These are phyloP conservation scores for Thelephora ganbajun DNA, from an alignment of 768 basidiomycete genomes.

Conservation along the genomic window DNA sequence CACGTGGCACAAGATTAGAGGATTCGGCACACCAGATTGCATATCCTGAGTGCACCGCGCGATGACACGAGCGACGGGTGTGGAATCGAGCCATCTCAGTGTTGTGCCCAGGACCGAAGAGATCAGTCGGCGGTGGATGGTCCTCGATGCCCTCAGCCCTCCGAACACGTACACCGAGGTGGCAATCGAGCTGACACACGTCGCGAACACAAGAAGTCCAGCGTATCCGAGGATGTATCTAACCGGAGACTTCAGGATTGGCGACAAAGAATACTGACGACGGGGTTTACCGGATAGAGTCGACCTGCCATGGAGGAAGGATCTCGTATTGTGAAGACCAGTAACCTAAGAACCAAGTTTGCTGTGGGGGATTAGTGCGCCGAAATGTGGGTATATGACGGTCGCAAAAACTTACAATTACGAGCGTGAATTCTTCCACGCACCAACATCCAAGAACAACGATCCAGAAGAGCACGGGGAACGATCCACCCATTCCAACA, in stretches of 20 bases:
- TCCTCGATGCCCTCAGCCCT: conserved; percentile 16
- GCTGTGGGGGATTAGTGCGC: neutral
- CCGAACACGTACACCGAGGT: conserved; percentile 16
- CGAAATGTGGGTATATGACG: neutral
- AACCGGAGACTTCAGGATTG: neutral
- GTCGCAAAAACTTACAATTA: neutral
- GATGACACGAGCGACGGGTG: conserved; percentile 20
- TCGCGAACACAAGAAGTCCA: conserved; percentile 6
- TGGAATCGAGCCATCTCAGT: conserved; percentile 22
- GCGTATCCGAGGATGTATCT: conserved; percentile 19
- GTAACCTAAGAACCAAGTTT: conserved; percentile 23
- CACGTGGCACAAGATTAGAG: neutral
- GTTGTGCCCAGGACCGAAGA: conserved; percentile 19
- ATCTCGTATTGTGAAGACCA: conserved; percentile 22
- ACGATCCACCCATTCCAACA: conserved; percentile 13
- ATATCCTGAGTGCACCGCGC: conserved; percentile 20
- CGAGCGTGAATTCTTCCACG: neutral
- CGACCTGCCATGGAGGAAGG: neutral
- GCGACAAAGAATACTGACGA: no score
- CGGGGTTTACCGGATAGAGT: neutral
- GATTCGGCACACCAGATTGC: conserved; percentile 10
- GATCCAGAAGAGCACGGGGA: conserved; percentile 16
- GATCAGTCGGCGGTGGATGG: conserved; percentile 18
- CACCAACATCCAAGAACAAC: no score
- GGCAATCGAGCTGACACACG: conserved; percentile 11